Evolutionary conservation across 2,329 filamentous ascomycete genomes (phyloP).

Genomic region (Sclerotinia borealis): DNA sequence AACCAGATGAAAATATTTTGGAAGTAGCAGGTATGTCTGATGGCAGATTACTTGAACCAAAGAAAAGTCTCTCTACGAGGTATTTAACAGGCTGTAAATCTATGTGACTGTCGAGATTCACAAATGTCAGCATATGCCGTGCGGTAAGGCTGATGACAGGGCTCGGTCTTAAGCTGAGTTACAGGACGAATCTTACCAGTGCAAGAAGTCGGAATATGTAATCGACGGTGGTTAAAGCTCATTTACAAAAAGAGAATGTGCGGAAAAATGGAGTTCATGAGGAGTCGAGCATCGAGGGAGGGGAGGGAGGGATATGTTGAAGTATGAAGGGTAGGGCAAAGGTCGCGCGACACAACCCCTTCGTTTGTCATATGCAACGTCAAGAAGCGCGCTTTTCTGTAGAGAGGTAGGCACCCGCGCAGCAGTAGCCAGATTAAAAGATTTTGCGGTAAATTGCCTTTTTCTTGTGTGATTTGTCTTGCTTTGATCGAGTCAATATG

Average conservation of each 20-base stretch:
- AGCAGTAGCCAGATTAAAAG: slow-evolving; percentile 18
- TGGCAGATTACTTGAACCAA: slow-evolving; percentile 20
- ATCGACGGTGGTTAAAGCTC: slow-evolving; percentile 28
- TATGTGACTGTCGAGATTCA: slow-evolving; percentile 32
- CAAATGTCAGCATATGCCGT: slow-evolving; percentile 30
- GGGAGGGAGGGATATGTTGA: slow-evolving; percentile 26
- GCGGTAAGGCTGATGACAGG: slow-evolving; percentile 30
- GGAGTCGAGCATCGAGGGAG: slow-evolving; percentile 30
- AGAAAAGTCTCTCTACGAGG: slow-evolving; percentile 23
- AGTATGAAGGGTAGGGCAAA: slow-evolving; percentile 27
- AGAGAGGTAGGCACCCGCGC: slow-evolving; percentile 31
- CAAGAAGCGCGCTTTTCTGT: slow-evolving; percentile 25
- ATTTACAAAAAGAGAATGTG: slow-evolving; percentile 31
- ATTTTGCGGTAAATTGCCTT: slow-evolving; percentile 21
- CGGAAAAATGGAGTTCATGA: slow-evolving; percentile 24
- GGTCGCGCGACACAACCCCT: slow-evolving; percentile 33
- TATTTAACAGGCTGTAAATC: slow-evolving; percentile 31
- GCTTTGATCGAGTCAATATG: slow-evolving; percentile 22
- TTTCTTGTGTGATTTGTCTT: slow-evolving; percentile 17
- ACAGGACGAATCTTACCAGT: slow-evolving; percentile 28
- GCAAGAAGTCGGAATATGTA: slow-evolving; percentile 29
- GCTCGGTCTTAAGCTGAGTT: slow-evolving; percentile 24
- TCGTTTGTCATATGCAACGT: slow-evolving; percentile 34
- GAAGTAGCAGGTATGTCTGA: slow-evolving; percentile 18
- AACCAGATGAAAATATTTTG: slow-evolving; percentile 18